A percentile compares a stretch with the other conserved stretches of the same genome.
Evolutionary conservation across 495 filamentous ascomycete species (phyloP).

Genomic region (Hyaloscypha hepaticicola): DNA sequence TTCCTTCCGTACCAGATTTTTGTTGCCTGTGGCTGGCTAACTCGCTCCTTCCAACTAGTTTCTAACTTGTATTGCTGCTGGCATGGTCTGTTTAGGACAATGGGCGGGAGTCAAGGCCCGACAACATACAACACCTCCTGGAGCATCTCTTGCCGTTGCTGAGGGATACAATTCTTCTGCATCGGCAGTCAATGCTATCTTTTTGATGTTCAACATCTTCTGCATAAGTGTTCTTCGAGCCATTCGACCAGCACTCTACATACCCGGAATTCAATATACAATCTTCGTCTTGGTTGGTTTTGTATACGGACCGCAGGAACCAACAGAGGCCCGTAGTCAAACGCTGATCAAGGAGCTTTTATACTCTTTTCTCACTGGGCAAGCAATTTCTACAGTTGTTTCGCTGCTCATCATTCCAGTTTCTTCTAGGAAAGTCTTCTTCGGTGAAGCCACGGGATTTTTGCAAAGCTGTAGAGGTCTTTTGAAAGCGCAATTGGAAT

Average conservation of each 20-base stretch:
- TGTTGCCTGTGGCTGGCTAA: not conserved
- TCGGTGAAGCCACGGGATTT: conserved; percentile 55
- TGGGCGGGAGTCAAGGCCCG: conserved; percentile 68
- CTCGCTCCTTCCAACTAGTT: not conserved
- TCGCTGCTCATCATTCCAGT: conserved; percentile 68
- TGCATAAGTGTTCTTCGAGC: conserved; percentile 65
- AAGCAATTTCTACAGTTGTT: conserved; percentile 61
- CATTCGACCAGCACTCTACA: conserved; percentile 66
- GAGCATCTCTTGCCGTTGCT: conserved; percentile 11
- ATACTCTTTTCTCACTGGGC: conserved; percentile 60
- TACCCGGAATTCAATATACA: conserved; percentile 70
- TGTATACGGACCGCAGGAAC: conserved; percentile 58
- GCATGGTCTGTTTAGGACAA: conserved; percentile 55
- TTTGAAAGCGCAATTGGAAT: conserved; percentile 46
- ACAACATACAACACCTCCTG: conserved; percentile 48
- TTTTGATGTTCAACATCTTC: conserved; percentile 77
- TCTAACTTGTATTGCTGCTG: conserved; percentile 17
- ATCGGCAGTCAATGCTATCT: conserved; percentile 68
- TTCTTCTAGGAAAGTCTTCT: conserved; percentile 51
- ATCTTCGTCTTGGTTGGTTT: conserved; percentile 65
- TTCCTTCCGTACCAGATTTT: conserved; percentile 25
- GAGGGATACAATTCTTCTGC: conserved; percentile 71
- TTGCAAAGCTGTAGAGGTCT: conserved; percentile 54
- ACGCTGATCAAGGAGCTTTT: conserved; percentile 54
- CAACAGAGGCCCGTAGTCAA: conserved; percentile 49